These are phyloP conservation scores for Aspergillus neotritici DNA, from an alignment of 2,329 filamentous ascomycete genomes.

Conservation along the genomic window DNA sequence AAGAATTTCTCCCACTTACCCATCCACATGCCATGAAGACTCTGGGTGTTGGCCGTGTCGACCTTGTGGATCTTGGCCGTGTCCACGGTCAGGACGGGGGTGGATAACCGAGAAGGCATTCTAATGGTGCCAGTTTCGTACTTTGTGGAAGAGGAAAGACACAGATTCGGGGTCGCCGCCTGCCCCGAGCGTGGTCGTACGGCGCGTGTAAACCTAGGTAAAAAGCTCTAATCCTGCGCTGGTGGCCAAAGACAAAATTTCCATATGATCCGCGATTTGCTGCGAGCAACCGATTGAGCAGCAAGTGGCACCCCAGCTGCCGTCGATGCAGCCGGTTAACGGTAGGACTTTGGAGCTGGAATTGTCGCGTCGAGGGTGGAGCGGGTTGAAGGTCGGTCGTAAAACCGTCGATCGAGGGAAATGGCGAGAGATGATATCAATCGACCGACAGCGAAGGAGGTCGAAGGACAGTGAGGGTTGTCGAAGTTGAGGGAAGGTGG, in stretches of 20 bases:
- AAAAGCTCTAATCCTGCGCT: conserved; percentile 16
- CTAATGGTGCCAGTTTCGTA: conserved; percentile 26
- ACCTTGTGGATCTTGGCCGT: conserved; percentile 89
- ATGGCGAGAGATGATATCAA: too few species aligned
- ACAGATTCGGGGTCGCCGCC: conserved; percentile 38
- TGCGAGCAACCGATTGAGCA: conserved; percentile 17
- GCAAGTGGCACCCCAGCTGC: conserved; percentile 9
- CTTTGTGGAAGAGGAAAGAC: conserved; percentile 7
- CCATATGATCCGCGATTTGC: conserved; percentile 12
- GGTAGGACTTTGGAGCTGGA: background rate
- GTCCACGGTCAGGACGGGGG: conserved; percentile 86
- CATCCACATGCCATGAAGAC: conserved; percentile 95
- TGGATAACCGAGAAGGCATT: conserved; percentile 81
- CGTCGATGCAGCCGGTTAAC: background rate
- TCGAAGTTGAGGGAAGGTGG: background rate
- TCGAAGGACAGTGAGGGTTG: too few species aligned
- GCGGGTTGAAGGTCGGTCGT: too few species aligned
- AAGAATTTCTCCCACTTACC: conserved; percentile 55
- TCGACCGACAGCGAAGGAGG: too few species aligned
- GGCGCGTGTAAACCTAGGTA: conserved; percentile 27
- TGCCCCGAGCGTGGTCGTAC: conserved; percentile 41
- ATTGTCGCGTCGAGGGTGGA: too few species aligned
- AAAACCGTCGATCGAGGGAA: too few species aligned
- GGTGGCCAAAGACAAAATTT: conserved; percentile 5
- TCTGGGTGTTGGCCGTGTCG: conserved; percentile 86